Evolutionary conservation across 345 rosid genomes (phyloP).

Genomic region (Bruguiera parviflora): DNA sequence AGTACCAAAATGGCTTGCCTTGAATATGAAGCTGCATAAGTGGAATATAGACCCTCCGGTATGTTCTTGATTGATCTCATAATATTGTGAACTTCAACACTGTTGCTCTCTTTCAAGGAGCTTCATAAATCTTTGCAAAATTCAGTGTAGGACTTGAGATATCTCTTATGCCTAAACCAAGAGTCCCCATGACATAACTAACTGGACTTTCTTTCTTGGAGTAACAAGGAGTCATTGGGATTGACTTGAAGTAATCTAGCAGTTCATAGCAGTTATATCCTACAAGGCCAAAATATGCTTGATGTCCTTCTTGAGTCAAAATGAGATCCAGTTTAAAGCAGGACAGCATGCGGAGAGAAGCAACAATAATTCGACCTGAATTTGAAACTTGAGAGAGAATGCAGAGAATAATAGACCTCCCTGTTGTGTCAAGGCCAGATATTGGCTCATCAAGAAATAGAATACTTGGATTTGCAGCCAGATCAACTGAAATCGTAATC

Average conservation of each 20-base stretch:
- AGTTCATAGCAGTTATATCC: slow-evolving; percentile 21
- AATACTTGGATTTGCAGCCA: slow-evolving; percentile 36
- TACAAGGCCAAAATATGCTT: slow-evolving; percentile 31
- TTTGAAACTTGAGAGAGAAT: slow-evolving; percentile 24
- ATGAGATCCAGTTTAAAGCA: slow-evolving; percentile 33
- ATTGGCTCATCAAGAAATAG: slow-evolving; percentile 36
- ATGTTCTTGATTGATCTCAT: slow-evolving; percentile 16
- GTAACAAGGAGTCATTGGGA: slow-evolving; percentile 23
- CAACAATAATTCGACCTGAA: slow-evolving; percentile 24
- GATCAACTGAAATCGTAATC: slow-evolving; percentile 33
- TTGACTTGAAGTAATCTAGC: slow-evolving; percentile 28
- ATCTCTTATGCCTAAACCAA: slow-evolving; percentile 26
- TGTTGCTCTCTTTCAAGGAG: slow-evolving; percentile 23
- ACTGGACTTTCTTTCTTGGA: slow-evolving; percentile 26
- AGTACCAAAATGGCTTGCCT: slow-evolving; percentile 27
- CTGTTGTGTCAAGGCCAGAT: slow-evolving; percentile 23
- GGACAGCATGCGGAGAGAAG: slow-evolving; percentile 20
- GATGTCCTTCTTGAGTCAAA: slow-evolving; percentile 26
- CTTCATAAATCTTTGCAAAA: slow-evolving; percentile 27
- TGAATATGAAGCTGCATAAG: slow-evolving; percentile 26
- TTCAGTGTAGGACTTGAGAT: slow-evolving; percentile 13
- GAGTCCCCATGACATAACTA: slow-evolving; percentile 29
- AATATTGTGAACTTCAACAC: slow-evolving; percentile 12
- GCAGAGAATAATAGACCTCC: slow-evolving; percentile 20
- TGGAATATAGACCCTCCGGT: slow-evolving; percentile 7